Evolutionary conservation across 257 asterid genomes (phyloP).

Genomic region (Galeopsis tetrahit): DNA sequence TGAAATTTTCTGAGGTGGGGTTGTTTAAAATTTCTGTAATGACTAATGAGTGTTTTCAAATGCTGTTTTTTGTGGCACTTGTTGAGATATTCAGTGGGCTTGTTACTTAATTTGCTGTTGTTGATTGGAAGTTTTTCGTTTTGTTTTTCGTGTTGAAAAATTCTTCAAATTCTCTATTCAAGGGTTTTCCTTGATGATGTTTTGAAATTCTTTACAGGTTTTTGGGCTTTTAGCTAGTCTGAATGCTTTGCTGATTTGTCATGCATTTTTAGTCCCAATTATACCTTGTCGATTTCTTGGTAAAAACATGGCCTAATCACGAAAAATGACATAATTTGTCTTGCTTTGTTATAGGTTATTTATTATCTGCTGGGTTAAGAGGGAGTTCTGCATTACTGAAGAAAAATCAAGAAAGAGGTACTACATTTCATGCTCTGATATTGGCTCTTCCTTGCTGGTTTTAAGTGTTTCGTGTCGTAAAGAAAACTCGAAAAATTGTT

Average conservation of each 20-base stretch:
- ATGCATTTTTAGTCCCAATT: background rate
- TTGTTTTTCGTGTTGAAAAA: background rate
- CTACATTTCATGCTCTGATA: background rate
- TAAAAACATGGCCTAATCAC: background rate
- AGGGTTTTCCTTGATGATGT: conserved; percentile 13
- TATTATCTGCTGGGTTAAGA: conserved; percentile 5
- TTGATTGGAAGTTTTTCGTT: background rate
- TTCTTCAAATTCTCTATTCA: conserved; percentile 13
- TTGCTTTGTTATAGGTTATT: background rate
- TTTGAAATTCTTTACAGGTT: conserved; percentile 8
- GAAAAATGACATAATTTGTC: background rate
- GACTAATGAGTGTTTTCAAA: background rate
- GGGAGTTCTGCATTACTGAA: conserved; percentile 16
- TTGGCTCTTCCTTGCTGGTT: conserved; percentile 3
- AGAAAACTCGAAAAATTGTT: background rate
- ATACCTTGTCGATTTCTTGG: conserved; percentile 16
- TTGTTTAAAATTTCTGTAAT: background rate
- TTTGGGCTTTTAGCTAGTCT: conserved; percentile 8
- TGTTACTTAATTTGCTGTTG: background rate
- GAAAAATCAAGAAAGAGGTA: background rate
- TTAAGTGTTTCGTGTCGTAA: background rate
- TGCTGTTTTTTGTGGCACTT: background rate
- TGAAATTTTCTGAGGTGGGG: background rate
- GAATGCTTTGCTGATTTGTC: background rate
- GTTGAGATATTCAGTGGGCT: conserved; percentile 3